phyloP scores from a whole-genome alignment of 2,329 filamentous ascomycete species.

The Monilinia aucupariae region DNA sequence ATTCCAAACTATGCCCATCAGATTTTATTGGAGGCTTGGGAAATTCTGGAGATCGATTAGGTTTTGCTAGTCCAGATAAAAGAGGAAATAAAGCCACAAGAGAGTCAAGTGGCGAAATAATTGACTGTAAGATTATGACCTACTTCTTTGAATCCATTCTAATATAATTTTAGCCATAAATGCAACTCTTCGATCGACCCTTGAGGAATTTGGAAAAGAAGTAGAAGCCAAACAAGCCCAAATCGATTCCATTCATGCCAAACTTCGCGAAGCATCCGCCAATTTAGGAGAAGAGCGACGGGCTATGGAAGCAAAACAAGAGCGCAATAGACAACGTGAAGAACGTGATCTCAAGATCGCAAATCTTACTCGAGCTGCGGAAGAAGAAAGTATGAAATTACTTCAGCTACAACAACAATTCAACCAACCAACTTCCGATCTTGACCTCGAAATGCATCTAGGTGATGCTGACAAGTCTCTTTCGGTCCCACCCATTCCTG shows the following conservation, averaged over 20 bases:
- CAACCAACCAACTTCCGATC: slow-evolving; percentile 47
- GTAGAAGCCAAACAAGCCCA: slow-evolving; percentile 77
- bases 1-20: slow-evolving; percentile 79
- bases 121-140: slow-evolving; percentile 59
- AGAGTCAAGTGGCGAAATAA: slow-evolving; percentile 74
- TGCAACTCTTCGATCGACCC: slow-evolving; percentile 72
- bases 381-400: slow-evolving; percentile 59
- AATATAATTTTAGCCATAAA: slow-evolving; percentile 60
- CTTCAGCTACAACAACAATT: slow-evolving; percentile 44
- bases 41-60: slow-evolving; percentile 45
- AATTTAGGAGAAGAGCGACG: slow-evolving; percentile 73
- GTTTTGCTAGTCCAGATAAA: slow-evolving; percentile 43
- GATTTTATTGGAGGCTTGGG: slow-evolving; percentile 78
- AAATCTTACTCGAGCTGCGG: slow-evolving; percentile 70
- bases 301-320: slow-evolving; percentile 64
- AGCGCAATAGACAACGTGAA: slow-evolving; percentile 58
- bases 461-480: slow-evolving; percentile 36
- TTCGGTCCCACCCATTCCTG: slow-evolving; percentile 25
- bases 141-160: not conserved
- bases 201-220: slow-evolving; percentile 72
- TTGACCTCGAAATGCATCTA: slow-evolving; percentile 46
- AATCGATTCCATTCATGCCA: slow-evolving; percentile 75
- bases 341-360: slow-evolving; percentile 62
- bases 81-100: slow-evolving; percentile 50
- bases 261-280: slow-evolving; percentile 73